phyloP scores from a whole-genome alignment of 2,329 filamentous ascomycete genomes.

The Dichotomopilus funicola region DNA sequence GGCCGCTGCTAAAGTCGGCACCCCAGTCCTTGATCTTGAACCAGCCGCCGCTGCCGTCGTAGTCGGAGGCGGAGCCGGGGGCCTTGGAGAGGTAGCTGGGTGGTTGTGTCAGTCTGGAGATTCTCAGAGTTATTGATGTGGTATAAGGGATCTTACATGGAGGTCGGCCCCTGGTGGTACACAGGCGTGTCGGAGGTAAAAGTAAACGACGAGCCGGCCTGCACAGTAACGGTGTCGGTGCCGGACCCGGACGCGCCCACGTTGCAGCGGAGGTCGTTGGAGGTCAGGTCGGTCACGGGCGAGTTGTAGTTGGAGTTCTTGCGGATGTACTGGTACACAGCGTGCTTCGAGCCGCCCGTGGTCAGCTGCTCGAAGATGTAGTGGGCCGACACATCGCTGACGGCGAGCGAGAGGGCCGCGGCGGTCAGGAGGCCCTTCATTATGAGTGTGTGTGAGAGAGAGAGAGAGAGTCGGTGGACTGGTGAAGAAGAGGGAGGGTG shows the following conservation, averaged over 20 bases:
- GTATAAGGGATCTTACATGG: background rate
- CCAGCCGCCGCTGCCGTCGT: slow-evolving; percentile 36
- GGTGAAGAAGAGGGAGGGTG: background rate
- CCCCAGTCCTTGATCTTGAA: slow-evolving; percentile 38
- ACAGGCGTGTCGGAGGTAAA: slow-evolving; percentile 32
- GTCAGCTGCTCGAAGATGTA: slow-evolving; percentile 39
- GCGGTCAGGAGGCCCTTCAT: slow-evolving; percentile 22
- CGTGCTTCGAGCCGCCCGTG: slow-evolving; percentile 28
- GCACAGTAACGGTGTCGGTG: slow-evolving; percentile 32
- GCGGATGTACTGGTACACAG: slow-evolving; percentile 36
- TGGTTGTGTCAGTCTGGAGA: no score
- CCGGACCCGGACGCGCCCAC: slow-evolving; percentile 28
- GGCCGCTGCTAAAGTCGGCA: slow-evolving; percentile 3
- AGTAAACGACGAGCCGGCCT: slow-evolving; percentile 34
- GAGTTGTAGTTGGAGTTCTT: slow-evolving; percentile 44
- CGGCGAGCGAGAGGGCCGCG: slow-evolving; percentile 27
- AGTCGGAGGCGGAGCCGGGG: slow-evolving; percentile 30
- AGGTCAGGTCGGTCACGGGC: slow-evolving; percentile 36
- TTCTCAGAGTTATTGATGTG: background rate
- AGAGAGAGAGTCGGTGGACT: background rate
- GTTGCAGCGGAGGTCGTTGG: slow-evolving; percentile 38
- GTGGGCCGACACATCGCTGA: slow-evolving; percentile 32
- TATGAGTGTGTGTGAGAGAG: slow-evolving; percentile 4
- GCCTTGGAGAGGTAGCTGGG: slow-evolving; percentile 39
- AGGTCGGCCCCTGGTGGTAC: slow-evolving; percentile 34